Evolutionary conservation across 1,139 yeast species (phyloP), one percentile per base, ranked within the genome.

Genomic region (Suhomyces bokatorum): DNA sequence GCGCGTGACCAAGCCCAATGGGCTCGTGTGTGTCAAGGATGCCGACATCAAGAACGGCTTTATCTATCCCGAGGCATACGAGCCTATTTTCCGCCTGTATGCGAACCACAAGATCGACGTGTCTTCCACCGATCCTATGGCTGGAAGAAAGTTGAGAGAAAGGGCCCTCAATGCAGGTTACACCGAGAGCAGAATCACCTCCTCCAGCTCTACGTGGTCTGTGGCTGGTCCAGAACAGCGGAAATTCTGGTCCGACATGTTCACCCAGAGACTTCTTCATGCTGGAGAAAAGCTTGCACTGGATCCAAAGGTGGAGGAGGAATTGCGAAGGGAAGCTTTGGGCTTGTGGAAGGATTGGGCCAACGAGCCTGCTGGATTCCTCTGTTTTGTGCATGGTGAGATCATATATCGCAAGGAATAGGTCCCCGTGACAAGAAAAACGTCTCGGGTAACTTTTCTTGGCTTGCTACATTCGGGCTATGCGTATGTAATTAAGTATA

Each of bases 11-110:
- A 48, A 46, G 32, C 45, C 45, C 17, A 41, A 42, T 9, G 53
- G 53, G 4, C 41, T 17, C 26, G 58, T 62, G 0, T 68, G 72
- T 36, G 62, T 60, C 7, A 59, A 65, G 33, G 75, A 71, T 37
- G 63, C 67, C 3, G 73, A 69, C 44, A 32, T 61, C 10, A 48
- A 43, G 3, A 43, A 57, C 26, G 42, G 45, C 2, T 33, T 55
- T 7, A 54, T 54, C 2, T 60, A 55, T 35, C 70, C 70, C 1
- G 48, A 48, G n/a, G 36, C 49, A 35, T 63, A 57, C 41, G 45
- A 46, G 14, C 49, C 42, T 2, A 28, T 46, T 5, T 35, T 60
- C 9, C 37, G 43, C 33, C 37, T 45, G 3, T 51, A 42, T 40
- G 43, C 53, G 30, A 37, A 42, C 2, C 9, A 35, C 3, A 49